Evolutionary conservation across 345 rosid genomes (phyloP), one percentile per base, ranked within the genome.

Genomic region (Eucalyptus tenuipes): DNA sequence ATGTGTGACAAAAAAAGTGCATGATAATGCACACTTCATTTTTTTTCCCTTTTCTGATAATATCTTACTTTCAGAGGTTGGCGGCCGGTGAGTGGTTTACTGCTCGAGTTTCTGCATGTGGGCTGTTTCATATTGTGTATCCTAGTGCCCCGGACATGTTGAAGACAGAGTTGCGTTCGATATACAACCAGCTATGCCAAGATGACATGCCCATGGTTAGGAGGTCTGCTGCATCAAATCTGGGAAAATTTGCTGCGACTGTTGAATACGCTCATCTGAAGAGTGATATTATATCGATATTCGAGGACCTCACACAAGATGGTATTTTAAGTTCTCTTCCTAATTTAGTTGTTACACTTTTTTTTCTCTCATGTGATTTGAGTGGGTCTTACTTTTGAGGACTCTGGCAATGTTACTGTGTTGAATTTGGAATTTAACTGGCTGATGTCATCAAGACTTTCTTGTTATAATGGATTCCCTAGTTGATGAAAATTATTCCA

Each of bases 171-270:
- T 90, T 96, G 84, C 91, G 99, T 86, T 89, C 95, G 18, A 86
- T 92, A 88, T 97, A 95, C 89, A 91, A 92, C 71, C 99, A 96
- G 89, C 92, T 97, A 52, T 97, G 99, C 91, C 98, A 96, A 93
- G 99, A 97, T 94, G 99, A 96, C 91, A 96, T 96, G 99, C 99
- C 99, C 45, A 97, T 95, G 99, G 99, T 97, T 90, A 94, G 99
- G 86, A 97, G 97, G 93, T 96, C 99, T 86, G 99, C 99, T 53
- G 99, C 98, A 47, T 91, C 98, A 25, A 97, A 96, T 90, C 93
- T 97, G 66, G 99, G 98, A 86, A 97, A 94, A 90, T 96, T 96
- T 95, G 99, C 99, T 92, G 98, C 98, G 18, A 96, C 99, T 27
- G 95, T 97, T 87, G 99, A 97, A 84, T 90, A 94, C 88, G 91